Percentiles rank a stretch among this genome's conserved stretches.
Evolutionary conservation across 768 basidiomycete species (phyloP).

Genomic region (Fomitopsis pulvina): DNA sequence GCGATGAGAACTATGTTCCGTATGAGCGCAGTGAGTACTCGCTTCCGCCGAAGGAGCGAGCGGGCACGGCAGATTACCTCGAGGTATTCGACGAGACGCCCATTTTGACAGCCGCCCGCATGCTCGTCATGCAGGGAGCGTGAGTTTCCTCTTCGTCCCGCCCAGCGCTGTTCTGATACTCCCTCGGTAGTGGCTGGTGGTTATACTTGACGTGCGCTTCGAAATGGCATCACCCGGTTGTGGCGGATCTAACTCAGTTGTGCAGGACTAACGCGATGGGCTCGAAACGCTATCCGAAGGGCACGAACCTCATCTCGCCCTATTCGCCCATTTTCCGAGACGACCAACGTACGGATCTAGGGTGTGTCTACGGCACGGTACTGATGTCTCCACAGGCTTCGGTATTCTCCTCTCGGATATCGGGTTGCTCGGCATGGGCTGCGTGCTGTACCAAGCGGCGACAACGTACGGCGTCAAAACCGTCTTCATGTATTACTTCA

Average conservation of each 20-base stretch:
- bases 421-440: constrained; percentile 20
- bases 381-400: constrained; percentile 9
- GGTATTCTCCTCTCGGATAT: constrained; percentile 22
- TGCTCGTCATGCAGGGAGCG: constrained; percentile 24
- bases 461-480: constrained; percentile 16
- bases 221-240: not conserved
- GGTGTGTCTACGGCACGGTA: not conserved
- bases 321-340: constrained; percentile 18
- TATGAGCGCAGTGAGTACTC: constrained; percentile 19
- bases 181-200: constrained; percentile 25
- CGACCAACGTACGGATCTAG: not conserved
- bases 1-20: constrained; percentile 27
- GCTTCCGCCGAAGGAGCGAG: constrained; percentile 19
- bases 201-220: constrained; percentile 18
- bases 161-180: not conserved
- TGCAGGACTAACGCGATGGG: constrained; percentile 22
- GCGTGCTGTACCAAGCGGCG: constrained; percentile 11
- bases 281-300: constrained; percentile 21
- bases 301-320: constrained; percentile 26
- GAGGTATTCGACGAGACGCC: constrained; percentile 27
- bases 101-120: constrained; percentile 17
- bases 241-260: not conserved
- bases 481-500: constrained; percentile 19
- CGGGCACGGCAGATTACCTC: constrained; percentile 20
- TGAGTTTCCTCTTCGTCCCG: constrained; percentile 6